Conservation (phyloP, 345 rosid genomes). For the Salix koriyanagi region DNA sequence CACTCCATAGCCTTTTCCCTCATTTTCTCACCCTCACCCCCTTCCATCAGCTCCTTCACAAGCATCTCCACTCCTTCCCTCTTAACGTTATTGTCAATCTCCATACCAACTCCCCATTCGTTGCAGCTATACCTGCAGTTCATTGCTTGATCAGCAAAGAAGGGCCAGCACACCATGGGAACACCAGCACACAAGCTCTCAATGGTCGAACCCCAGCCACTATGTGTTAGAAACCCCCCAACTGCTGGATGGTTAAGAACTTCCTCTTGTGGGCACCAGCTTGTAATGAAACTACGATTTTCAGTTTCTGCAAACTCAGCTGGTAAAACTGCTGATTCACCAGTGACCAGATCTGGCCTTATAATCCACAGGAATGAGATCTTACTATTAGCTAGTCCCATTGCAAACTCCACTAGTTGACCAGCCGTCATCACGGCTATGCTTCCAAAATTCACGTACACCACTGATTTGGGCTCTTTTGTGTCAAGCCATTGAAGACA, state of each 20-base stretch:
- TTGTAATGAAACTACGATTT: background rate
- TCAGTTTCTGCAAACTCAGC: background rate
- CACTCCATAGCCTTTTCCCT: background rate
- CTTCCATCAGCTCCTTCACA: background rate
- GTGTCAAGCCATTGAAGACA: slow-evolving; percentile 6
- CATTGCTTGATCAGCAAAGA: background rate
- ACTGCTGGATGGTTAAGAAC: slow-evolving; percentile 1
- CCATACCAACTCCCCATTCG: slow-evolving; percentile 6
- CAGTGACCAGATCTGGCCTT: background rate
- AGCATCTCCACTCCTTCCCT: background rate
- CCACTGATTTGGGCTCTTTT: background rate
- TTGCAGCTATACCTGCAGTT: background rate
- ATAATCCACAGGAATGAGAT: slow-evolving; percentile 8
- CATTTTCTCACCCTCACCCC: background rate
- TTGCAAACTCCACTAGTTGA: slow-evolving; percentile 1
- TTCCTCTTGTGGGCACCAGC: slow-evolving; percentile 4
- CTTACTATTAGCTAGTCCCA: slow-evolving; percentile 1
- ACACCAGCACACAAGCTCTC: background rate
- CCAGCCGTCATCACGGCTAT: background rate
- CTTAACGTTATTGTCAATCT: background rate
- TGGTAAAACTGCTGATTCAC: background rate
- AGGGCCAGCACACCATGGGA: slow-evolving; percentile 1
- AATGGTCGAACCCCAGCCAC: background rate
- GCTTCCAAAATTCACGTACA: slow-evolving; percentile 8
- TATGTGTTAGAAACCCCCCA: background rate